Percentiles rank a stretch among this genome's conserved stretches.
Conservation (phyloP, 192 early-diverging fungal species). For the Funneliformis geosporum region DNA sequence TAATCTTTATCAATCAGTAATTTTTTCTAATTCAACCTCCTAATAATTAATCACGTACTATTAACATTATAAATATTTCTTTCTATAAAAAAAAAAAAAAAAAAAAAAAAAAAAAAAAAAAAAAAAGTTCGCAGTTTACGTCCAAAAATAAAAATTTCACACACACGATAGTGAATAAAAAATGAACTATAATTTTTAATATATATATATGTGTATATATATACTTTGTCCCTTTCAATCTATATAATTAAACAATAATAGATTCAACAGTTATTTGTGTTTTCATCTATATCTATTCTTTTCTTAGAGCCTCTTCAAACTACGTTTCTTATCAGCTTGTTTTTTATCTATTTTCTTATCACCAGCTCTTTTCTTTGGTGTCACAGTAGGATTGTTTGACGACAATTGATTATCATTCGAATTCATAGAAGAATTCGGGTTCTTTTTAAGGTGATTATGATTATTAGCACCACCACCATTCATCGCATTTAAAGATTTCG, state of each 20-base stretch:
- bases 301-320: constrained; percentile 29
- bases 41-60: no score
- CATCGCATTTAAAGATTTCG: not conserved
- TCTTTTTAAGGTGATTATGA: constrained; percentile 23
- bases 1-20: no score
- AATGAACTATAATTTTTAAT: no score
- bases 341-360: constrained; percentile 34
- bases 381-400: constrained; percentile 10
- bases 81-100: no score
- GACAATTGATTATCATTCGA: not conserved
- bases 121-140: no score
- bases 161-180: no score
- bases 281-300: not conserved
- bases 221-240: no score
- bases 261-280: not conserved
- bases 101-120: no score
- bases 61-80: no score
- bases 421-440: not conserved
- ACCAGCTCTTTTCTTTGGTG: constrained; percentile 28
- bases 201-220: no score
- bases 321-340: constrained; percentile 31
- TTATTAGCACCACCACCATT: not conserved
- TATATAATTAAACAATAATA: not conserved
- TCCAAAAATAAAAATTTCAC: no score
- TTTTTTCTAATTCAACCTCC: no score